These are phyloP conservation scores for Gossypium longicalyx DNA, from an alignment of 345 rosid species.

Conservation along the genomic window DNA sequence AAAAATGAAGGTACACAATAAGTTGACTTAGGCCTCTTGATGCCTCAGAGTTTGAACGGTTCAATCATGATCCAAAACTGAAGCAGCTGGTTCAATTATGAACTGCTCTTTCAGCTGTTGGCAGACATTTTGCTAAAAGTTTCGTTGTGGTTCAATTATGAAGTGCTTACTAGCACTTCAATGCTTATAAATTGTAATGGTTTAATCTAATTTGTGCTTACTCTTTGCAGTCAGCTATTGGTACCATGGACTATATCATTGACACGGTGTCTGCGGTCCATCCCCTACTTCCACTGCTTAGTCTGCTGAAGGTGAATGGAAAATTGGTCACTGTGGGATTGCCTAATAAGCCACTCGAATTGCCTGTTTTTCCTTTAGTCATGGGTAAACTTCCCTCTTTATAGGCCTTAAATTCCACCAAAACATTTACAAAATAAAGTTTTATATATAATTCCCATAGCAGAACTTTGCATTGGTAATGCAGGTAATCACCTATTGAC, in stretches of 20 bases:
- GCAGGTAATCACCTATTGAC: background rate
- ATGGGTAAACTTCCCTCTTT: slow-evolving; percentile 36
- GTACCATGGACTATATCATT: slow-evolving; percentile 76
- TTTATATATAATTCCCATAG: background rate
- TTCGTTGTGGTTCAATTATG: background rate
- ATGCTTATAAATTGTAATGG: background rate
- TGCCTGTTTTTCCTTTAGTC: slow-evolving; percentile 66
- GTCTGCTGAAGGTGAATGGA: slow-evolving; percentile 66
- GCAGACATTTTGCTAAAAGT: background rate
- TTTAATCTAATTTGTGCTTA: slow-evolving; percentile 8
- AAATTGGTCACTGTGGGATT: slow-evolving; percentile 70
- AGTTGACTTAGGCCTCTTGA: background rate
- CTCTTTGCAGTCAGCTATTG: slow-evolving; percentile 48
- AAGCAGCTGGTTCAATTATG: background rate
- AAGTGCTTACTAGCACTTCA: background rate
- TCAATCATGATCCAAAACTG: background rate
- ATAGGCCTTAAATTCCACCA: background rate
- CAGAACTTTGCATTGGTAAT: background rate
- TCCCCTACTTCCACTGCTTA: slow-evolving; percentile 57
- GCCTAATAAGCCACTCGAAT: slow-evolving; percentile 74
- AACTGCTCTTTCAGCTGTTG: too few relatives aligned
- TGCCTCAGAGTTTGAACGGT: background rate
- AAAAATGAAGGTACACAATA: slow-evolving; percentile 55
- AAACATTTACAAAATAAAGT: background rate
- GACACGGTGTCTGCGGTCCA: slow-evolving; percentile 86